Evolutionary conservation across 805 yeast genomes (phyloP), one percentile per base, ranked within the genome.

Genomic region (Nakazawaea wickerhamii): DNA sequence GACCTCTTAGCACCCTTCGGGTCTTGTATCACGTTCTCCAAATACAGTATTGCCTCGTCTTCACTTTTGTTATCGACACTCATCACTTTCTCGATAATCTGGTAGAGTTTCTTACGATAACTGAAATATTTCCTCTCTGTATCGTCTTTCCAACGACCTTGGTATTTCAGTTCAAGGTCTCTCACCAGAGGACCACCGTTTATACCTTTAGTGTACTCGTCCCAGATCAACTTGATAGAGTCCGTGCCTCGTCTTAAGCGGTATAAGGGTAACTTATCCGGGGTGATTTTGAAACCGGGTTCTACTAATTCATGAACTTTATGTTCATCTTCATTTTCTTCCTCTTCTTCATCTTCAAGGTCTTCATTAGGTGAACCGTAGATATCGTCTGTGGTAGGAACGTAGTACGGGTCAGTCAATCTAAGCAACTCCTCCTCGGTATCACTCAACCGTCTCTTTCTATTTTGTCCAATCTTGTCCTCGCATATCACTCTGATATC

Each of bases 141-240:
- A 14, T 43, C 44, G 51, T 53, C 49, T 23, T 72, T 55, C 74
- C 74, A 68, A 25, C 60, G 59, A 39, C 63, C 61, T 4, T 71
- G 70, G 45, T 59, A 67, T 23, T 55, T 59, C 30, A 60, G 61
- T 41, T 68, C 72, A 9, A 68, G 53, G n/a, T 56, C 57, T 41
- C 58, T 58, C 17, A 68, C 61, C 3, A 70, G 59, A 5, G 71
- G 70, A 11, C 55, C 52, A 2, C 71, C 71, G 41, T 66, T 58
- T 22, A 67, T 57, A 1, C 74, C 74, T 22, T 52, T 50, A 1
- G 60, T 57, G 47, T 66, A 68, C 37, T 68, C 74, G 35, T 38
- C 37, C 46, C 46, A 43, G 3, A 43, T 33, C 25, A 34, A 22
- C 21, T 19, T 28, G 26, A 43, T 35, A 20, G 42, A 38, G 4